Conservation (phyloP, 805 yeast genomes). For the Pichia cabralensis region DNA sequence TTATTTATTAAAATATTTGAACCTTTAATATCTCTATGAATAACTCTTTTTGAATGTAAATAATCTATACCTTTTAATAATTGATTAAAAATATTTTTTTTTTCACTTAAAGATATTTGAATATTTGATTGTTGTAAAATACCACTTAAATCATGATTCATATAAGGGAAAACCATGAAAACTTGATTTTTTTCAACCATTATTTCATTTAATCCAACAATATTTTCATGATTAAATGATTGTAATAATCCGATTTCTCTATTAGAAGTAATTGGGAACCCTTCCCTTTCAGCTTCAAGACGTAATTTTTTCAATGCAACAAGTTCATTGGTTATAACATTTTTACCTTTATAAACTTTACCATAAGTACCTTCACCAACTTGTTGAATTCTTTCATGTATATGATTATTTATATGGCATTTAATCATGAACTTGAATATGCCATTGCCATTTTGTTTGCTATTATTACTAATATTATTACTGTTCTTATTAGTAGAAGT, state of each 20-base stretch:
- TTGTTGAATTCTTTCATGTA: constrained; percentile 67
- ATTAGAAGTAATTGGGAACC: constrained; percentile 92
- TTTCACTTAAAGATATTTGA: constrained; percentile 47
- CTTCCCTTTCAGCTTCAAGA: constrained; percentile 83
- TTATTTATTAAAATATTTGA: constrained; percentile 63
- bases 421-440: constrained; percentile 5
- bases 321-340: constrained; percentile 51
- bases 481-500: no score
- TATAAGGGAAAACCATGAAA: constrained; percentile 86
- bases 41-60: constrained; percentile 55
- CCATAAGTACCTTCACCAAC: constrained; percentile 99
- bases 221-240: constrained; percentile 69
- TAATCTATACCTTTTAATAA: constrained; percentile 60
- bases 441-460: no score
- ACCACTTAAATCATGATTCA: constrained; percentile 91
- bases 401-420: constrained; percentile 20
- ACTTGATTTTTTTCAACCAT: constrained; percentile 72
- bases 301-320: constrained; percentile 86
- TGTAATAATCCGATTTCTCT: constrained; percentile 84
- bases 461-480: no score
- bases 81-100: constrained; percentile 58
- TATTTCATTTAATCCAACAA: constrained; percentile 77
- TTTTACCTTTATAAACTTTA: constrained; percentile 82
- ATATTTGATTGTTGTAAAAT: constrained; percentile 69
- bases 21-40: constrained; percentile 77